A percentile compares a stretch with the other conserved stretches of the same genome.
These are phyloP conservation scores for Fusarium pilosicola DNA, from an alignment of 2,329 filamentous ascomycete genomes.

Conservation along the genomic window DNA sequence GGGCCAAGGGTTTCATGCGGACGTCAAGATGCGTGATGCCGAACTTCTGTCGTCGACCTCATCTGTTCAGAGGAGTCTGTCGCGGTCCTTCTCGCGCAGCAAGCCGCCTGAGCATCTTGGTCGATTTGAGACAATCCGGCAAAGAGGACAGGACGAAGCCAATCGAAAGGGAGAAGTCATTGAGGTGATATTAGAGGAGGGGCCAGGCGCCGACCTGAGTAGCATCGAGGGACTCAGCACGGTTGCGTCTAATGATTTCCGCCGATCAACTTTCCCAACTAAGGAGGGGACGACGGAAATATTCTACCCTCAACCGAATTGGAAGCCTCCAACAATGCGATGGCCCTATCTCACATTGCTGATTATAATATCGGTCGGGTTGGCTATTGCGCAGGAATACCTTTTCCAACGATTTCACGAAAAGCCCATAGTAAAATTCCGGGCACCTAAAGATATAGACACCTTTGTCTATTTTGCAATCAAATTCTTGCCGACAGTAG, in stretches of 20 bases:
- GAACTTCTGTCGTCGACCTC: slow-evolving; percentile 57
- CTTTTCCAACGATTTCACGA: slow-evolving; percentile 61
- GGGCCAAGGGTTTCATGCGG: slow-evolving; percentile 62
- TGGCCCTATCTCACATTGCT: slow-evolving; percentile 67
- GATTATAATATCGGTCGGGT: slow-evolving; percentile 61
- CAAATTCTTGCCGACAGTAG: slow-evolving; percentile 71
- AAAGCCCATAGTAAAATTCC: slow-evolving; percentile 61
- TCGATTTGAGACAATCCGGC: slow-evolving; percentile 56
- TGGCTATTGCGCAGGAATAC: slow-evolving; percentile 65
- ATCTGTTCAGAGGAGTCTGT: slow-evolving; percentile 49
- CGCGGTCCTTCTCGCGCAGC: slow-evolving; percentile 55
- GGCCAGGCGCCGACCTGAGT: slow-evolving; percentile 61
- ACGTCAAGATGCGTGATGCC: slow-evolving; percentile 58
- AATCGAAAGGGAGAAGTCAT: slow-evolving; percentile 69
- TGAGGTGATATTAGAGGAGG: slow-evolving; percentile 62
- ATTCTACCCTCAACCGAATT: slow-evolving; percentile 72
- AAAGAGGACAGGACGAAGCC: slow-evolving; percentile 66
- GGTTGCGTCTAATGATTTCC: slow-evolving; percentile 45
- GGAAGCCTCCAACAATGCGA: slow-evolving; percentile 73
- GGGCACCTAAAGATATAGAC: slow-evolving; percentile 59
- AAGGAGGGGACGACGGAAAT: slow-evolving; percentile 56
- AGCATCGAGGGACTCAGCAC: slow-evolving; percentile 57
- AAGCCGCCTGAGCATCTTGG: slow-evolving; percentile 37
- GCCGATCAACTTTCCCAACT: slow-evolving; percentile 52
- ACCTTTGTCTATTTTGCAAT: slow-evolving; percentile 67